Evolutionary conservation across 495 filamentous ascomycete genomes (phyloP).

Genomic region (Xylaria scruposa): DNA sequence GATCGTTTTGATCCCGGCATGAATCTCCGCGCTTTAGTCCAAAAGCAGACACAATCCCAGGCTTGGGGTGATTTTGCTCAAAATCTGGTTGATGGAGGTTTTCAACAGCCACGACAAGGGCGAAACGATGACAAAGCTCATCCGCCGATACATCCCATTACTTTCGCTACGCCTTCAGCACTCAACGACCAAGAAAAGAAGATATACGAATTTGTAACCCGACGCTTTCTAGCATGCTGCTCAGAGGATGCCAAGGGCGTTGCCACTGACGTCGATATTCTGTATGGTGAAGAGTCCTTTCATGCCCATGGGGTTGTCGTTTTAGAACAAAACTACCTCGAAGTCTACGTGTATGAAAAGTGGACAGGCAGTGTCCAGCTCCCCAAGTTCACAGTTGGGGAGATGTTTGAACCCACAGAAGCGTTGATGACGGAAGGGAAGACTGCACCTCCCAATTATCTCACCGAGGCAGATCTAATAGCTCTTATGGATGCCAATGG

Average conservation of each 20-base stretch:
- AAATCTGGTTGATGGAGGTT: conserved; percentile 77
- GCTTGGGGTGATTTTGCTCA: conserved; percentile 86
- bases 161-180: conserved; percentile 68
- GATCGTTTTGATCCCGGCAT: conserved; percentile 94
- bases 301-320: conserved; percentile 83
- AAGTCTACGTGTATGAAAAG: conserved; percentile 95
- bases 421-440: conserved; percentile 88
- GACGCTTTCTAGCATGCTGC: conserved; percentile 94
- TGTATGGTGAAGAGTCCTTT: conserved; percentile 85
- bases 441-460: conserved; percentile 80
- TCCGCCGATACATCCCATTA: conserved; percentile 94
- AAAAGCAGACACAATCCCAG: conserved; percentile 79
- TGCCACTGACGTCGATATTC: conserved; percentile 80
- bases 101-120: conserved; percentile 81
- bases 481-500: conserved; percentile 98
- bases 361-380: conserved; percentile 89
- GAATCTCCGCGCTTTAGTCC: conserved; percentile 77
- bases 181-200: conserved; percentile 72
- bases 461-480: conserved; percentile 97
- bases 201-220: conserved; percentile 93
- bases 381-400: conserved; percentile 76
- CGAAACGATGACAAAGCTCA: conserved; percentile 94
- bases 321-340: conserved; percentile 86
- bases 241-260: conserved; percentile 91
- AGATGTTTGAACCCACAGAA: conserved; percentile 86